Evolutionary conservation across 805 yeast species (phyloP).

Genomic region (Saccharomycopsis schoenii): DNA sequence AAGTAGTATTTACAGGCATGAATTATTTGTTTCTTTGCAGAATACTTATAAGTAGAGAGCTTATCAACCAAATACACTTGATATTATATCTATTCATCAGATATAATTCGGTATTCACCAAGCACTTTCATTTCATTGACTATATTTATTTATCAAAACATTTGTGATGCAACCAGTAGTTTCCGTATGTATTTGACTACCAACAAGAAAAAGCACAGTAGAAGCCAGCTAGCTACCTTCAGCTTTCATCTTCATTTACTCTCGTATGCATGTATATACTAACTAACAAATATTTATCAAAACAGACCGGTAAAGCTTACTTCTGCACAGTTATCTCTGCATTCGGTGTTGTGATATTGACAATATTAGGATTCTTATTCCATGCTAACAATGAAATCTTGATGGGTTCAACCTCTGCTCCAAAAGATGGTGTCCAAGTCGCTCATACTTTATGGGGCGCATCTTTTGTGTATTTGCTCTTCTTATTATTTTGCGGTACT

Average conservation of each 20-base stretch:
- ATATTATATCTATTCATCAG: no score
- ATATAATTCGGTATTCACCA: no score
- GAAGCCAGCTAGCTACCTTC: neutral
- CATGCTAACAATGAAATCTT: conserved; percentile 75
- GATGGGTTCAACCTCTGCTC: conserved; percentile 87
- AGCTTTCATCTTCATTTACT: neutral
- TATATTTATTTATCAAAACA: no score
- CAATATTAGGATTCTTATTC: conserved; percentile 78
- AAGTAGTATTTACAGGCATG: no score
- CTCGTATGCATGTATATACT: neutral
- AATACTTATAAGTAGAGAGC: neutral
- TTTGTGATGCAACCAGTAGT: no score
- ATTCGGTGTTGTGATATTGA: conserved; percentile 80
- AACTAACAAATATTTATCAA: neutral
- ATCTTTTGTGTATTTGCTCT: conserved; percentile 67
- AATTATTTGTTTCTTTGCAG: neutral
- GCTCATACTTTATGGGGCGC: conserved; percentile 88
- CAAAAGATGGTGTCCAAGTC: conserved; percentile 90
- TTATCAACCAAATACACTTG: neutral
- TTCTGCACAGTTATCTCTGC: conserved; percentile 89
- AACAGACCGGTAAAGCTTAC: conserved; percentile 78
- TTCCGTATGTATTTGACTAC: no score
- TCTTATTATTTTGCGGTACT: conserved; percentile 84
- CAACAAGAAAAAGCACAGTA: no score
- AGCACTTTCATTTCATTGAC: no score